Evolutionary conservation across 2,329 filamentous ascomycete genomes (phyloP), one percentile per base, ranked within the genome.

Genomic region (Aspergillus spinulosporus): DNA sequence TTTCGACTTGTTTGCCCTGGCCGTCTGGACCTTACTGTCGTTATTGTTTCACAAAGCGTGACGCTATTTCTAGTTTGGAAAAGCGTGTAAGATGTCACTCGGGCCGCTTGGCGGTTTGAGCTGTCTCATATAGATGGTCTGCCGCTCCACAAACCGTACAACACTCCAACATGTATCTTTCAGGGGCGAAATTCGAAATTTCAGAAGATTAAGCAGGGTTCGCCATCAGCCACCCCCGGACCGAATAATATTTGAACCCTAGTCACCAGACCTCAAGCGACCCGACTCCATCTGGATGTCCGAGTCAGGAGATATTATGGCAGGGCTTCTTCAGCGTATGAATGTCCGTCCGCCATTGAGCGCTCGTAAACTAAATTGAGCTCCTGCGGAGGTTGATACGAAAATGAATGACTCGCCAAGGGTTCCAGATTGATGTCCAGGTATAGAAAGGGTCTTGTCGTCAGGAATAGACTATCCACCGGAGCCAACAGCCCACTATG

Each of bases 401-500:
- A 31, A 5, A 11, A 26, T 29, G 11, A n/a, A 45, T 45, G 4
- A 45, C 28, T 29, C 34, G 34, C 34, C 47, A 50, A 50, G 37
- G 14, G 21, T 26, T 21, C 14, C 11, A 50, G 14, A 43, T 50
- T 42, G 14, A 31, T 29, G 36, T 32, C 9, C 5, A 43, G 36
- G 26, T 42, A 49, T 14, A 44, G 39, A 21, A 28, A 26, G 5
- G 31, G 39, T 9, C 14, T 12, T 26, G 15, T 28, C 29, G 42
- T 52, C 42, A 52, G 11, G 31, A 45, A 37, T 46, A 52, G 31
- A 52, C 31, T 36, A 3, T 32, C 29, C 40, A 31, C 29, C 49
- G 15, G 28, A 36, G 31, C 21, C 21, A n/a, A 5, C 21, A 36
- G 1, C 31, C 44, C 34, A 42, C 32, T 34, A 15, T 42, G 21